Percentiles rank a stretch among this genome's conserved stretches.
Evolutionary conservation across 371 early-diverging fungal genomes (phyloP).

Genomic region (Mortierella sp.): DNA sequence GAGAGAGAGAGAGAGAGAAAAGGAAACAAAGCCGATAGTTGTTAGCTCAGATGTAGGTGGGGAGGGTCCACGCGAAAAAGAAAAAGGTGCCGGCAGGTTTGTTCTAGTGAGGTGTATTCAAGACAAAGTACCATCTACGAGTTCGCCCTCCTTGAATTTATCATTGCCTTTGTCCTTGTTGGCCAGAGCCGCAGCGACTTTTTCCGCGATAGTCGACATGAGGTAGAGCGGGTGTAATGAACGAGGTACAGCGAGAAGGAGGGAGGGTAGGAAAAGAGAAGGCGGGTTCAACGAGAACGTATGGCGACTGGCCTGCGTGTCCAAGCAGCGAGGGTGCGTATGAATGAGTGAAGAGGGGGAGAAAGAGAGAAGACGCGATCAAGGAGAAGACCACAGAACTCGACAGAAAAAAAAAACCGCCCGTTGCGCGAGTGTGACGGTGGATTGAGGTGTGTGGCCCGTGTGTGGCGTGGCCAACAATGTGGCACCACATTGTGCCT

Average conservation of each 20-base stretch:
- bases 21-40: too few species aligned
- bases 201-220: constrained; percentile 36
- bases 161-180: constrained; percentile 52
- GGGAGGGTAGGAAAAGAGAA: not conserved
- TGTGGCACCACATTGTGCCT: too few species aligned
- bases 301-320: too few species aligned
- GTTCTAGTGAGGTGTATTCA: too few species aligned
- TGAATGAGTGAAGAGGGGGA: not conserved
- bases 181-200: constrained; percentile 27
- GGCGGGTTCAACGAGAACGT: not conserved
- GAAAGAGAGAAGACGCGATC: not conserved
- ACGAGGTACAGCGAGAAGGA: not conserved
- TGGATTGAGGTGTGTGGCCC: too few species aligned
- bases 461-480: too few species aligned
- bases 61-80: too few species aligned
- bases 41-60: too few species aligned
- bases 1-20: not conserved
- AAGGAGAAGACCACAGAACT: too few species aligned
- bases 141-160: constrained; percentile 44
- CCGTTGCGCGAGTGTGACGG: too few species aligned
- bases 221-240: not conserved
- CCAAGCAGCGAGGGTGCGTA: not conserved
- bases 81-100: too few species aligned
- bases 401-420: too few species aligned
- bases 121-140: constrained; percentile 47